Percentiles rank a stretch among this genome's conserved stretches.
phyloP scores from a whole-genome alignment of 441 rosid species.

The Erodium chrysanthum region DNA sequence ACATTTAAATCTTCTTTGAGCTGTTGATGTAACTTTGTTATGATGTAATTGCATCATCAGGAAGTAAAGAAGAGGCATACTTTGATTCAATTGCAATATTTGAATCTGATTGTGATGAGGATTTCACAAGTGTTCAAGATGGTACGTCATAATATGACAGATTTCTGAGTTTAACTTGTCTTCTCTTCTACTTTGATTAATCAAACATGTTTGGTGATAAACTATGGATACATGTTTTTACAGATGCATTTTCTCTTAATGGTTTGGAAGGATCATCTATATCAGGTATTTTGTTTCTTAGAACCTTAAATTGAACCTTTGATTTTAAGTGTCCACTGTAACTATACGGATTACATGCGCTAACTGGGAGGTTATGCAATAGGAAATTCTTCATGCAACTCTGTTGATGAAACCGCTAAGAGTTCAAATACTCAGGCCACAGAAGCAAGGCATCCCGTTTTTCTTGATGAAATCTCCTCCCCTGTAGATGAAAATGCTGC shows the following conservation, averaged over 20 bases:
- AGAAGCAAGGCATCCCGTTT: constrained; percentile 35
- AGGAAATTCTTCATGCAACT: constrained; percentile 37
- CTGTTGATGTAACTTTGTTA: constrained; percentile 15
- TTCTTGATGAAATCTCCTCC: no score
- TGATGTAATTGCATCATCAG: constrained; percentile 26
- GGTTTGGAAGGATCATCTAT: constrained; percentile 45
- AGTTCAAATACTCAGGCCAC: constrained; percentile 23
- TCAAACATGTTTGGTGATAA: constrained; percentile 9
- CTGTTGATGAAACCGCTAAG: constrained; percentile 16
- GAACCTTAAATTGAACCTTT: constrained; percentile 32
- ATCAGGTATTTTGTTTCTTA: constrained; percentile 33
- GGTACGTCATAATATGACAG: constrained; percentile 28
- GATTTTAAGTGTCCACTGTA: constrained; percentile 17
- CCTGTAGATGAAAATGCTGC: constrained; percentile 15
- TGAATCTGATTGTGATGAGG: constrained; percentile 63
- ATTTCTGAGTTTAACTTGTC: constrained; percentile 12
- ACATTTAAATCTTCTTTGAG: not conserved
- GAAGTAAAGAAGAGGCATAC: constrained; percentile 57
- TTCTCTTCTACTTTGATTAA: constrained; percentile 6
- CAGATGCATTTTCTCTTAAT: constrained; percentile 50
- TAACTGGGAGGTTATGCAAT: constrained; percentile 29
- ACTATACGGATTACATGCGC: constrained; percentile 28
- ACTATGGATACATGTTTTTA: constrained; percentile 16
- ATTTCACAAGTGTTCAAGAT: constrained; percentile 62
- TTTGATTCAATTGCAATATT: not conserved